Evolutionary conservation across 169 alveolate genomes (phyloP), one percentile per base, ranked within the genome.

Genomic region (Besnoitia besnoiti): DNA sequence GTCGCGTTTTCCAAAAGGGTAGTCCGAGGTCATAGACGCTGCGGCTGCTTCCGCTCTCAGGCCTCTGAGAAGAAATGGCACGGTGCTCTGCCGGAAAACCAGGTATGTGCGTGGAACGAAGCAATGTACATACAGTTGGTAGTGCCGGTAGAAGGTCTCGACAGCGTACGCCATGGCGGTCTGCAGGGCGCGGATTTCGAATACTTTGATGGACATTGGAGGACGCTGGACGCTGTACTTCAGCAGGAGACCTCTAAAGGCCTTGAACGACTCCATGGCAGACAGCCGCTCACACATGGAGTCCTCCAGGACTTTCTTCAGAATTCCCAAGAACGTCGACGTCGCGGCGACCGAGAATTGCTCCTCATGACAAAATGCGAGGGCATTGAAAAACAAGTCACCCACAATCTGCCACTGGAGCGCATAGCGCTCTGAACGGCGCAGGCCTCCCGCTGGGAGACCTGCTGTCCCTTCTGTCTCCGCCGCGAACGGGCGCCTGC

Each of bases 161-260:
- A 89, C 42, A 40, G 44, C 51, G 79, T 51, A 76, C 30, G 44
- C 55, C 24, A 61, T 47, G 62, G 89, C 93, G 0, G 89, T 50
- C 40, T 47, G 87, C 44, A 89, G 93, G 0, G 51, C 40, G 0
- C 55, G 49, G 50, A 42, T 19, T 59, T 35, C 24, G 79, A 89
- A 89, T 42, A 89, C 93, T 19, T 76, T 79, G 21, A 82, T 89
- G 24, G 93, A n/a, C 14, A 50, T 14, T 35, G 93, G 93, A 10
- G 93, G 93, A 24, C 93, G 42, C 62, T 89, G 89, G 27, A 89
- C 42, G 39, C 80, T 16, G 89, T 89, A 82, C 59, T 47, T 76
- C 51, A 89, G 89, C 27, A 89, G 89, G 55, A 75, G 59, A 12
- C 44, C 2, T 80, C 51, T 89, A 33, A 75, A 89, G 0, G 51